Conservation (phyloP, 257 asterid genomes). For the Sherardia arvensis region DNA sequence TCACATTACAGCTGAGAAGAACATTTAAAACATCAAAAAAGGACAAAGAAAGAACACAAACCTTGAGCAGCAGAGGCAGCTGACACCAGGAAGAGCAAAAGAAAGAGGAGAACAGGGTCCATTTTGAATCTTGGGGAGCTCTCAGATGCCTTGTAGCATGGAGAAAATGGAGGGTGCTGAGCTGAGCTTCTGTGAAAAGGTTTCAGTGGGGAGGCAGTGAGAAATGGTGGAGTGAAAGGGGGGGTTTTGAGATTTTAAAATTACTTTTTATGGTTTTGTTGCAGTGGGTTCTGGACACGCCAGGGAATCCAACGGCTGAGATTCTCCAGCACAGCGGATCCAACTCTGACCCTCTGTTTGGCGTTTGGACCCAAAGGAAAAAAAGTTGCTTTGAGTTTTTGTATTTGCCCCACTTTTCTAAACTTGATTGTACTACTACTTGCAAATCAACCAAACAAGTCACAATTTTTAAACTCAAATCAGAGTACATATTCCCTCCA, state of each 20-base stretch:
- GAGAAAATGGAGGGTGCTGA: neutral
- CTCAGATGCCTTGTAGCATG: conserved; percentile 5
- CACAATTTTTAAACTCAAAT: neutral
- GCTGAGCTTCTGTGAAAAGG: neutral
- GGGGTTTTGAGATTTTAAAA: conserved; percentile 1
- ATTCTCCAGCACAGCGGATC: neutral
- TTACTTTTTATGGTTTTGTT: neutral
- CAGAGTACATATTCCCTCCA: no score
- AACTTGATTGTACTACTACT: neutral
- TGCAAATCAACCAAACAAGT: neutral
- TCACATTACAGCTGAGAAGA: neutral
- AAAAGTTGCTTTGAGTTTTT: conserved; percentile 5
- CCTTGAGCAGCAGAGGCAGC: conserved; percentile 65
- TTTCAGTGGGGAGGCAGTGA: neutral
- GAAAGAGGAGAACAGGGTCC: conserved; percentile 26
- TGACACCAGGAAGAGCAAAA: conserved; percentile 24
- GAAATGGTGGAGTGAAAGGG: conserved; percentile 1
- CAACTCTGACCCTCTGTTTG: conserved; percentile 2
- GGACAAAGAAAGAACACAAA: conserved; percentile 17
- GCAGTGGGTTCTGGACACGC: neutral
- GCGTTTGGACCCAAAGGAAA: neutral
- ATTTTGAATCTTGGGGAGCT: conserved; percentile 22
- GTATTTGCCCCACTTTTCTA: neutral
- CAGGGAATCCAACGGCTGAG: conserved; percentile 8
- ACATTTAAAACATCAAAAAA: conserved; percentile 1